Conservation (phyloP, 2,329 filamentous ascomycete species). For the Cercospora citrullina region DNA sequence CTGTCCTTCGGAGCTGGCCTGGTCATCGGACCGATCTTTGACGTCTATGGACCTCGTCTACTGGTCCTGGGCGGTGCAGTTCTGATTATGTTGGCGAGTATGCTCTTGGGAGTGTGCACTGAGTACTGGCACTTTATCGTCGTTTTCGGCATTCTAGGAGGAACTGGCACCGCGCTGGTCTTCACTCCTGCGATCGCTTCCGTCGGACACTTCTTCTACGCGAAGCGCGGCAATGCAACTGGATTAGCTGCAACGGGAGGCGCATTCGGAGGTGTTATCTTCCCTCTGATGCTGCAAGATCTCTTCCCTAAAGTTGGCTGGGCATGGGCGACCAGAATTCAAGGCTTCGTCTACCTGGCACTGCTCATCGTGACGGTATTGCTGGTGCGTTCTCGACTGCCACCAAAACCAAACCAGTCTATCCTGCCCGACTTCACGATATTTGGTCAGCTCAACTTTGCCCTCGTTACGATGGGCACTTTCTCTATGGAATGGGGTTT, state of each 20-base stretch:
- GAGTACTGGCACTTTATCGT: constrained; percentile 45
- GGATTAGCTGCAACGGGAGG: constrained; percentile 74
- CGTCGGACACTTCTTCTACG: constrained; percentile 78
- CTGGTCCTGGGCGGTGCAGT: constrained; percentile 67
- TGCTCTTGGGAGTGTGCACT: constrained; percentile 67
- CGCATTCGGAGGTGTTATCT: constrained; percentile 48
- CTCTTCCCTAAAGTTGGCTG: constrained; percentile 45
- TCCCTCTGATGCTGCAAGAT: constrained; percentile 47
- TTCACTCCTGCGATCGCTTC: constrained; percentile 79
- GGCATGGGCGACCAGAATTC: constrained; percentile 48
- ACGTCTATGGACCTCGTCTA: constrained; percentile 46
- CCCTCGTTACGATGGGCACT: constrained; percentile 44
- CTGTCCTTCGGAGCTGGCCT: constrained; percentile 33
- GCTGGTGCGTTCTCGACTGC: constrained; percentile 45
- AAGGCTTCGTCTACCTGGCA: constrained; percentile 46
- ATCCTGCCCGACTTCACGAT: constrained; percentile 47
- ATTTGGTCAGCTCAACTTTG: constrained; percentile 42
- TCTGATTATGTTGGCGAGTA: constrained; percentile 60
- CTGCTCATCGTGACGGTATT: constrained; percentile 42
- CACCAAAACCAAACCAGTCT: constrained; percentile 42
- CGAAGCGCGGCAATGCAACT: constrained; percentile 72
- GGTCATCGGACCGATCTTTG: constrained; percentile 34
- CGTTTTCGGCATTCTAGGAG: constrained; percentile 71
- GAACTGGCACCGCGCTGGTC: constrained; percentile 70
- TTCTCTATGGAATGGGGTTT: constrained; percentile 52